Percentiles rank a stretch among this genome's conserved stretches.
Conservation (phyloP, 2,329 filamentous ascomycete genomes). For the Colletotrichum euphorbiae region DNA sequence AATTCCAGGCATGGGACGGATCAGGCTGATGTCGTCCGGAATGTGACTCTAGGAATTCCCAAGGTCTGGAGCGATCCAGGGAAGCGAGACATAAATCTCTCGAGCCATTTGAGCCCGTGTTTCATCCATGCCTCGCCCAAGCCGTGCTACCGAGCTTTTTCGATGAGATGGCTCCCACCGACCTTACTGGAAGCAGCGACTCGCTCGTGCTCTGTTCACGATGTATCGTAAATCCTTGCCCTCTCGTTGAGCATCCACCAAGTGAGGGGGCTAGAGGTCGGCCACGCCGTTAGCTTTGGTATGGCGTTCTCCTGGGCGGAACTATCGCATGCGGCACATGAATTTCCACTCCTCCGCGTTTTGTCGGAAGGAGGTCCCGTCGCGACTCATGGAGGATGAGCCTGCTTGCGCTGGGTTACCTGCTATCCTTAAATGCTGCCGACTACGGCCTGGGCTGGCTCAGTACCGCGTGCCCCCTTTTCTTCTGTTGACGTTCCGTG, state of each 20-base stretch:
- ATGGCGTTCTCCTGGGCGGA: slow-evolving; percentile 18
- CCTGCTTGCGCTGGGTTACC: neutral
- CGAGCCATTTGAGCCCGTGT: slow-evolving; percentile 1
- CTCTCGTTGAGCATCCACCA: slow-evolving; percentile 14
- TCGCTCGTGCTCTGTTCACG: slow-evolving; percentile 2
- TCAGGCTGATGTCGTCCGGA: neutral
- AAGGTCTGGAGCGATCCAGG: slow-evolving; percentile 11
- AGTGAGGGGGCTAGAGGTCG: neutral
- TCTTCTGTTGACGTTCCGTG: neutral
- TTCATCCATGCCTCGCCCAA: slow-evolving; percentile 15
- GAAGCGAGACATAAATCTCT: neutral
- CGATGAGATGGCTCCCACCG: neutral
- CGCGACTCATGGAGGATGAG: slow-evolving; percentile 10
- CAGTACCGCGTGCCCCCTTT: neutral
- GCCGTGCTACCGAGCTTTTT: neutral
- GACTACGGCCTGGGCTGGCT: neutral
- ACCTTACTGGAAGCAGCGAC: slow-evolving; percentile 26
- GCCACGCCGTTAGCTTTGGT: neutral
- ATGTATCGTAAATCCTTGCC: slow-evolving; percentile 16
- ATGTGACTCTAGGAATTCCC: neutral
- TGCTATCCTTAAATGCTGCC: neutral
- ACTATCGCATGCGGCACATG: slow-evolving; percentile 29
- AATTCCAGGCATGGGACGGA: neutral
- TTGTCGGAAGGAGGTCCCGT: neutral
- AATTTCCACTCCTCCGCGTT: neutral